Percentiles rank a stretch among this genome's conserved stretches.
Evolutionary conservation across 208 protist species (phyloP).

Genomic region (Leishmania arabica): DNA sequence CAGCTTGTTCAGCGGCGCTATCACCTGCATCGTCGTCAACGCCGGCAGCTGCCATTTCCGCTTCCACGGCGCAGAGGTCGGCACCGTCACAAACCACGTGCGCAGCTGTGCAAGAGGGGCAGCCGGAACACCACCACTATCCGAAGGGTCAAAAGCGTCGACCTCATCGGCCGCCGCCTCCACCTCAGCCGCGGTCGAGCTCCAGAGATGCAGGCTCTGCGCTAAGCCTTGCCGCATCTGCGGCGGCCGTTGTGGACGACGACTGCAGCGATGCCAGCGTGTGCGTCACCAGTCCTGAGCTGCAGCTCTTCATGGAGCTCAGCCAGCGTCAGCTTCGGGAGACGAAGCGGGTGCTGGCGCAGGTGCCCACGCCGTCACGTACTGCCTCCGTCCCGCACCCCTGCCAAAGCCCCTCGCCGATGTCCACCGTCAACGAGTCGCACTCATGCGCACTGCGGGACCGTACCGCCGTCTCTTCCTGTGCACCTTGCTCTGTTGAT

Average conservation of each 20-base stretch:
- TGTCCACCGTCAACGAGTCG: background rate
- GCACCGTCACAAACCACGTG: background rate
- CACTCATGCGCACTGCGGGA: background rate
- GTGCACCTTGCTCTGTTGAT: background rate
- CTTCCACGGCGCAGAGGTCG: background rate
- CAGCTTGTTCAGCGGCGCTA: background rate
- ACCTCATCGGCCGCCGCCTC: constrained; percentile 6
- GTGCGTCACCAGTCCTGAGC: constrained; percentile 50
- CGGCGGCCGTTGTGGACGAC: background rate
- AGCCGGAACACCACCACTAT: background rate
- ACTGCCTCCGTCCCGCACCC: background rate
- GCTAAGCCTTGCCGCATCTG: background rate
- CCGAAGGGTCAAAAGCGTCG: background rate
- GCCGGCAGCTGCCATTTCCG: background rate
- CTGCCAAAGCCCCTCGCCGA: background rate
- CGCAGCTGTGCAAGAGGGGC: background rate
- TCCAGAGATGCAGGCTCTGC: background rate
- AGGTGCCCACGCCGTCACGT: background rate
- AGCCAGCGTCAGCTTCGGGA: constrained; percentile 71
- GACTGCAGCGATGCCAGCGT: constrained; percentile 14
- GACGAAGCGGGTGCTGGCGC: constrained; percentile 54
- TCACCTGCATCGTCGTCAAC: background rate
- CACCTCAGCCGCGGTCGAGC: background rate
- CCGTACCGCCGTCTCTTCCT: background rate
- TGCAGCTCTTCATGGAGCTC: constrained; percentile 71